phyloP scores from a whole-genome alignment of 768 basidiomycete genomes.

The Amanita rubescens region DNA sequence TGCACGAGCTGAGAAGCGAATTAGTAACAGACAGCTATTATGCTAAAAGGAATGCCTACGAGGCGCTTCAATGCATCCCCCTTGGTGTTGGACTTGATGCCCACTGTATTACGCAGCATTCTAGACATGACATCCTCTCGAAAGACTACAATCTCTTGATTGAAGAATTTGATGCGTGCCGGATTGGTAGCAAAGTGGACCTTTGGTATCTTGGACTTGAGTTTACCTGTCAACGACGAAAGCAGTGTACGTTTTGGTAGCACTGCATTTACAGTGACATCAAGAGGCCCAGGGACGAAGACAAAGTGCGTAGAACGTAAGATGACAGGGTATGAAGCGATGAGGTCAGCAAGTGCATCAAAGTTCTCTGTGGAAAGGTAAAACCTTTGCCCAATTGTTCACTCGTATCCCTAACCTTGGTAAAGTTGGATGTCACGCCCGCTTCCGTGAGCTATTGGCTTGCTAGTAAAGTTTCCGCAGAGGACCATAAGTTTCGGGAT shows the following conservation, averaged over 20 bases:
- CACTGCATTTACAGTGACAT: conserved; percentile 74
- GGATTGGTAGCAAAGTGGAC: conserved; percentile 85
- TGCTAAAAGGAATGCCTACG: conserved; percentile 39
- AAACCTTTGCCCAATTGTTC: not conserved
- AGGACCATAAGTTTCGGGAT: conserved; percentile 87
- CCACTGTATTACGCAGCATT: conserved; percentile 88
- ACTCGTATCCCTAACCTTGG: conserved; percentile 48
- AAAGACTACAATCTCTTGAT: conserved; percentile 92
- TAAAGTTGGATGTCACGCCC: conserved; percentile 76
- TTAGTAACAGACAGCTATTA: not conserved
- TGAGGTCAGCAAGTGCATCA: conserved; percentile 77
- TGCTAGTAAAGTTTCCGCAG: conserved; percentile 92
- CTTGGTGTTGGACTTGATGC: conserved; percentile 73
- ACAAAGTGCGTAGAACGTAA: conserved; percentile 81
- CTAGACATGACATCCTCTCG: conserved; percentile 90
- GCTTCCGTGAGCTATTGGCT: conserved; percentile 72
- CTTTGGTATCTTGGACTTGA: conserved; percentile 70
- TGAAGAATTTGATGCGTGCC: conserved; percentile 90
- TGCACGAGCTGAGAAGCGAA: conserved; percentile 73
- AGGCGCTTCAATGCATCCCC: conserved; percentile 84
- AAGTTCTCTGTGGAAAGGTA: conserved; percentile 64
- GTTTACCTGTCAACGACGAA: conserved; percentile 59
- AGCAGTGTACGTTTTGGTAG: conserved; percentile 81
- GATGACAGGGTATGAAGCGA: conserved; percentile 73
- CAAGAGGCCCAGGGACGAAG: conserved; percentile 90